Conservation (phyloP, 306 rosid genomes). For the Prunus kanzakura region DNA sequence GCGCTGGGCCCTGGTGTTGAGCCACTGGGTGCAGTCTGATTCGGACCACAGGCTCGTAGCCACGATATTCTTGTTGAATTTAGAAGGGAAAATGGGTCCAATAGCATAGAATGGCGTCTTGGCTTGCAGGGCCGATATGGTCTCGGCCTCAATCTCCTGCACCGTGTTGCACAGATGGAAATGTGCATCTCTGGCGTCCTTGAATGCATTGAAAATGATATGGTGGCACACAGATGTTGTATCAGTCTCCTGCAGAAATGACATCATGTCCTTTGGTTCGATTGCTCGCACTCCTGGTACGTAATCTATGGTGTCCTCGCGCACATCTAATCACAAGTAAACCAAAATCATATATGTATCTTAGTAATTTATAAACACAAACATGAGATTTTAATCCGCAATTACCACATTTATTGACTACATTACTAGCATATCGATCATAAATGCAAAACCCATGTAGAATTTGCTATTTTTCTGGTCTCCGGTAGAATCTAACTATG, state of each 20-base stretch:
- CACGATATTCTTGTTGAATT: slow-evolving; percentile 36
- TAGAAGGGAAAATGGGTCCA: slow-evolving; percentile 53
- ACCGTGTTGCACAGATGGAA: slow-evolving; percentile 50
- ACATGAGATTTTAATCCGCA: too few relatives aligned
- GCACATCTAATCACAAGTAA: slow-evolving; percentile 21
- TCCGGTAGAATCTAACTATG: too few relatives aligned
- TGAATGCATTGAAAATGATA: slow-evolving; percentile 40
- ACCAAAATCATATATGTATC: not conserved
- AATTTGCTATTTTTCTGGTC: too few relatives aligned
- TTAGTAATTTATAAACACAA: too few relatives aligned
- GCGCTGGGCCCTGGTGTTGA: slow-evolving; percentile 37
- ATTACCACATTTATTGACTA: not conserved
- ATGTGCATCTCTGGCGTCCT: slow-evolving; percentile 34
- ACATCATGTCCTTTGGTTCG: slow-evolving; percentile 41
- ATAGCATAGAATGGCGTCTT: slow-evolving; percentile 43
- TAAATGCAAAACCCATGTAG: too few relatives aligned
- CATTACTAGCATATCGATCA: too few relatives aligned
- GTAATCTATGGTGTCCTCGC: slow-evolving; percentile 49
- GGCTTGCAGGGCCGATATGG: slow-evolving; percentile 31
- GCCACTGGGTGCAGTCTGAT: slow-evolving; percentile 60
- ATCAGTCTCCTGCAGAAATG: slow-evolving; percentile 46
- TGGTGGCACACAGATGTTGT: slow-evolving; percentile 41
- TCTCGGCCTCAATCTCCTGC: slow-evolving; percentile 44
- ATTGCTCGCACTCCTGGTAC: slow-evolving; percentile 53
- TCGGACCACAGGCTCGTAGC: slow-evolving; percentile 65